Base-by-base conservation (phyloP, 257 asterid genomes). In the Gentiana dahurica region DNA sequence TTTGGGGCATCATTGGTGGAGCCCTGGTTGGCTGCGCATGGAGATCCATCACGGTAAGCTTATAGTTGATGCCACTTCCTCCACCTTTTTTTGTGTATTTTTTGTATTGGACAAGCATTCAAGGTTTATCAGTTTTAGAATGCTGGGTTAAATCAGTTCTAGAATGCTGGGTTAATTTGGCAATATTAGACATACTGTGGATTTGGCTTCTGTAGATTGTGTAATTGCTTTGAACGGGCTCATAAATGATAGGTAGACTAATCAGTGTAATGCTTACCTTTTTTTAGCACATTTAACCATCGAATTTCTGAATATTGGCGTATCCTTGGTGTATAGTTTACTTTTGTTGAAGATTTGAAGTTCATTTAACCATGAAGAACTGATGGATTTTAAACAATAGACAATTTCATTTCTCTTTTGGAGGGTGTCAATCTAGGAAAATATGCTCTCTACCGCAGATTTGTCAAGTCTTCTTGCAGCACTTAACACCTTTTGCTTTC, bases 11-110 rank as follows among this genome's bases (percentile, higher is more conserved):
- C 95, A 11, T 65, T 86, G 95, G 87, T 81, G 43, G 97, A 89
- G 78, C 97, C 97, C 4, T 89, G 97, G 97, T 66, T 89, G 86
- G 94, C 95, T 78, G 89, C 97, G 53, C 97, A 89, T 66, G 97
- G 87, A 24, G 97, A 89, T 83, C 97, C 95, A 15, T 86, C 92
- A 49, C 86, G 97, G 97, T 89, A 62, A 53, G 76, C 63, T 64
- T 48, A 4, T 12, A 3, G 3, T 61, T 62, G 53, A 46, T 60
- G 50, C 56, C 33, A 7, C 39, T 52, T 24, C 33, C 62, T 68
- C 53, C 51, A 12, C 55, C 24, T 39, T 38, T 65, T 44, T 51
- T 56, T 13, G 15, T 61, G 15, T 61, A 34, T 47, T 33, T 10
- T 13, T 61, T 10, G 36, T 59, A 34, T 37, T 12, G 4, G 11